Conservation (phyloP, 768 basidiomycete species). For the Psilocybe cyanescens region DNA sequence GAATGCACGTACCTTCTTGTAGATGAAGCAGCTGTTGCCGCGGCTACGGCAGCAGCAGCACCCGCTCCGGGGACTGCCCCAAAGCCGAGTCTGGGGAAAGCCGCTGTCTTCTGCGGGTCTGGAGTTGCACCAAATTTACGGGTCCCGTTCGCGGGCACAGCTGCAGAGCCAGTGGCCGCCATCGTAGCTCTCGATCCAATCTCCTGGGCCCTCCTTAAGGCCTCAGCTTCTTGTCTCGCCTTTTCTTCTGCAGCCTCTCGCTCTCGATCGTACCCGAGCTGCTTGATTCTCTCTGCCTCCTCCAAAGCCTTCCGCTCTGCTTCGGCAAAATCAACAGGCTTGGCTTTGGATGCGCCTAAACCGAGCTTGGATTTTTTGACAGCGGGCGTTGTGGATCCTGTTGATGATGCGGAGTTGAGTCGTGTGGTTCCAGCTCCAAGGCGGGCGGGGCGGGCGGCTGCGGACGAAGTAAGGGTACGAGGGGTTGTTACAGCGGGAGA, state of each 20-base stretch:
- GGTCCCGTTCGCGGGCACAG: slow-evolving; percentile 15
- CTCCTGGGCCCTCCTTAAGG: slow-evolving; percentile 41
- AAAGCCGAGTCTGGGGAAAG: slow-evolving; percentile 80
- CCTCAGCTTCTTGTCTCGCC: slow-evolving; percentile 64
- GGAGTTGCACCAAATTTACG: slow-evolving; percentile 19
- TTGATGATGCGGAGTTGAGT: slow-evolving; percentile 39
- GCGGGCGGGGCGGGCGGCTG: slow-evolving; percentile 52
- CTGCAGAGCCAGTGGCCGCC: slow-evolving; percentile 24
- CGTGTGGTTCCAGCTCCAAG: slow-evolving; percentile 42
- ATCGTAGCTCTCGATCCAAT: slow-evolving; percentile 37
- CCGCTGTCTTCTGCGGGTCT: slow-evolving; percentile 35
- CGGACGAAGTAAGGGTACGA: slow-evolving; percentile 70
- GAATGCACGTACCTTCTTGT: slow-evolving; percentile 34
- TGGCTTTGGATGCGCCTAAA: slow-evolving; percentile 88
- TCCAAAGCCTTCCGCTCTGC: slow-evolving; percentile 89
- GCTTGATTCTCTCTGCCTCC: slow-evolving; percentile 91
- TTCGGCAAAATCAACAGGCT: slow-evolving; percentile 90
- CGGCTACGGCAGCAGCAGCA: slow-evolving; percentile 52
- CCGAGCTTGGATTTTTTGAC: slow-evolving; percentile 75
- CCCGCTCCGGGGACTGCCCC: slow-evolving; percentile 76
- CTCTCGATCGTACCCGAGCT: slow-evolving; percentile 89
- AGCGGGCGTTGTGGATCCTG: slow-evolving; percentile 36
- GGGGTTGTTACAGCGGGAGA: slow-evolving; percentile 27
- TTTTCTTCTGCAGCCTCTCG: slow-evolving; percentile 85
- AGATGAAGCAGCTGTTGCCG: slow-evolving; percentile 30